Base-by-base conservation (phyloP, 2,329 filamentous ascomycete genomes). In the Talaromyces sp. region DNA sequence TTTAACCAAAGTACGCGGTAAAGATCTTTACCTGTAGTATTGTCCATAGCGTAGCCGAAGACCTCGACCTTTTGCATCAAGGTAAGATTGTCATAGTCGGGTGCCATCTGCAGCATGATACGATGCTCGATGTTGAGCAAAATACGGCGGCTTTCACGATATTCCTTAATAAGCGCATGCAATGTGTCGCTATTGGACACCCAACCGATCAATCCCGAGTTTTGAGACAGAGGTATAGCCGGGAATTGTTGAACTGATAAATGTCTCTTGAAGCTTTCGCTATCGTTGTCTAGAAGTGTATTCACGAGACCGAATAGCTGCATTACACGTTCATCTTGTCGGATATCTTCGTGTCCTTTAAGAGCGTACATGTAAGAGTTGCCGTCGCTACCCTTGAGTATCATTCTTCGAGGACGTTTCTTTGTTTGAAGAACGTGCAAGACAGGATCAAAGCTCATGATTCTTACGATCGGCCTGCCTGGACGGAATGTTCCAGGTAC, bases 31-130 rank as follows among this genome's bases (percentile, higher is more conserved):
- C 95, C 96, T 0, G 95, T 99, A 0, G 95, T 99, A 76, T 99
- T 99, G 80, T 99, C 96, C 66, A 99, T 88, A 4, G 95, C 96
- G 76, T 99, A 99, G 37, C 95, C 94, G 75, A 99, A 99, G 11
- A 99, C 95, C 78, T 99, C 96, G 0, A 99, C 96, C 81, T 99
- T 99, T 76, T 99, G 96, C 95, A 99, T 98, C 41, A 99, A 86
- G 0, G 96, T 98, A 56, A 99, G 87, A 73, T 97, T 97, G 75
- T 99, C 95, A 74, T 98, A 99, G 76, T 99, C 95, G 0, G 95
- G 96, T 27, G 95, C 95, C 95, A 99, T 99, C 77, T 99, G 96
- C 64, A 99, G 83, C 95, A 99, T 99, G 76, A 99, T 99, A 50
- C 96, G 90, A 76, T 99, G 95, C 80, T 99, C 95, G 69, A 99